Evolutionary conservation across 805 yeast species (phyloP), one percentile per base, ranked within the genome.

Genomic region (Candida golubevii): DNA sequence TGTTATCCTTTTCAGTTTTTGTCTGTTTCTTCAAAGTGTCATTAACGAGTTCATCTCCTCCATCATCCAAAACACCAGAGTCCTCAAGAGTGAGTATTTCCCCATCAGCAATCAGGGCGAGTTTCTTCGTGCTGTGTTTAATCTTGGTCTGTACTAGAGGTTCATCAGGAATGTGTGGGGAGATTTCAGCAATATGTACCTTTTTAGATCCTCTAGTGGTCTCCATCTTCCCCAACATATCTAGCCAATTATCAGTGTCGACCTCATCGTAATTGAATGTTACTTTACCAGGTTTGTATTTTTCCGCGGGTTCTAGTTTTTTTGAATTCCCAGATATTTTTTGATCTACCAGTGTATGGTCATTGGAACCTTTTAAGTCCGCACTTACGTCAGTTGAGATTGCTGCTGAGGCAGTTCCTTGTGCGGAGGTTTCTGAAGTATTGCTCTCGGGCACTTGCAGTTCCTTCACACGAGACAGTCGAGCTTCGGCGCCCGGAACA

Each of bases 81-180:
- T 82, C 87, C 38, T 78, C 73, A 39, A 85, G 64, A 0, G 89
- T 84, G 41, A 85, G 63, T 3, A 83, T 66, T 0, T 69, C 77
- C 7, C 71, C 67, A n/a, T 63, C 72, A 5, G 63, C 58, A 1
- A 73, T 51, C 11, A 58, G 55, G 2, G 55, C 51, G 9, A 81
- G 55, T n/a, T 72, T 74, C n/a, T 56, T 56, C 9, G 65, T 33
- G 30, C 62, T 60, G 57, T 81, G 85, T 0, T 71, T 76, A 3
- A 82, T 66, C 33, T 65, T 66, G 12, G 75, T 42, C 13, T 11
- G 36, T 10, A 39, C 10, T n/a, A 4, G 7, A 6, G 14, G 28
- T 14, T 27, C 36, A 18, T 27, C 34, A 18, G 23, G 23, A 18
- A 18, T 18, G 23, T 18, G 10, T 2, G 9, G 35, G 26, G n/a